Percentiles rank a stretch among this genome's conserved stretches.
These are phyloP conservation scores for Orbilia oligospora DNA, from an alignment of 2,329 filamentous ascomycete genomes.

Conservation along the genomic window DNA sequence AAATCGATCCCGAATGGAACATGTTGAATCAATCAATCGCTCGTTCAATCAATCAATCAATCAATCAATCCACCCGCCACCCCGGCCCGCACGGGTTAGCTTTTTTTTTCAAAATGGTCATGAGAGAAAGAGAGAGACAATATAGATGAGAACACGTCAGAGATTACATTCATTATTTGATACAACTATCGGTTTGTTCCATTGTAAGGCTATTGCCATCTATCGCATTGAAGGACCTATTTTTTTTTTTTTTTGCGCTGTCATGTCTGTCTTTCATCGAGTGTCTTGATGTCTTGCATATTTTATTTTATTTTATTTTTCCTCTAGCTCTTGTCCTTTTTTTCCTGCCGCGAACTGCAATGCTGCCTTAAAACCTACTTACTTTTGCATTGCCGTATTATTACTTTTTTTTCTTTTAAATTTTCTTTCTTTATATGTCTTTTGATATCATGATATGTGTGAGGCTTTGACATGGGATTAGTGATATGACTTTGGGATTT, in stretches of 20 bases:
- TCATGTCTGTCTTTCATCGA: constrained; percentile 9
- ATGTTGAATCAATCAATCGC: background rate
- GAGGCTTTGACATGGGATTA: background rate
- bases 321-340: background rate
- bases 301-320: background rate
- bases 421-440: background rate
- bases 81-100: background rate
- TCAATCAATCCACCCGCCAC: no score
- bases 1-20: constrained; percentile 25
- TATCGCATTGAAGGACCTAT: background rate
- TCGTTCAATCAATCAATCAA: no score
- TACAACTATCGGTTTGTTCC: background rate
- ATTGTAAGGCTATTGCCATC: background rate
- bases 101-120: constrained; percentile 12
- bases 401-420: constrained; percentile 7
- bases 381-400: constrained; percentile 1
- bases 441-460: background rate
- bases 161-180: constrained; percentile 8
- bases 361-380: constrained; percentile 25
- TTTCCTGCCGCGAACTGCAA: background rate
- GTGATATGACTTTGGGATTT: background rate
- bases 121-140: constrained; percentile 5
- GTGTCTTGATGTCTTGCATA: background rate
- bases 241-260: background rate
- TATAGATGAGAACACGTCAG: constrained; percentile 15